A percentile compares a stretch with the other conserved stretches of the same genome.
Evolutionary conservation across 192 early-diverging fungal genomes (phyloP).

Genomic region (Chytriomyces confervae): DNA sequence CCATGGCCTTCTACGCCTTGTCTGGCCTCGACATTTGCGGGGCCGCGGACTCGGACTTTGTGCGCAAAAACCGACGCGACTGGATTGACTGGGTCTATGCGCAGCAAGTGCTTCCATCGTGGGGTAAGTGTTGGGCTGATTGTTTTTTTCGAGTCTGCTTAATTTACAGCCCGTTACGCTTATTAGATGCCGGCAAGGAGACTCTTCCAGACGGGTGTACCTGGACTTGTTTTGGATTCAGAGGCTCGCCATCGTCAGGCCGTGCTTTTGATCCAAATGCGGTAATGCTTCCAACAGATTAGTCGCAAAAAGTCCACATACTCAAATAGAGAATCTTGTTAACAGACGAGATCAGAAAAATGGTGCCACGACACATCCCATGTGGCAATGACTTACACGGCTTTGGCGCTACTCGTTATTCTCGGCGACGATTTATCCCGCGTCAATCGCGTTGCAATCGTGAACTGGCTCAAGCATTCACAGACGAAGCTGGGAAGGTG

Average conservation of each 20-base stretch:
- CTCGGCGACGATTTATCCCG: constrained; percentile 89
- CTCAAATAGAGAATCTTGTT: background rate
- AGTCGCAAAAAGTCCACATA: too few species aligned
- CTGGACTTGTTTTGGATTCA: constrained; percentile 65
- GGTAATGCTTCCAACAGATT: constrained; percentile 38
- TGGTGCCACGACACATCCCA: constrained; percentile 38
- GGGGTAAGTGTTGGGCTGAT: constrained; percentile 13
- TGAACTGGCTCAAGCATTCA: constrained; percentile 61
- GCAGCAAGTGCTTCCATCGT: constrained; percentile 68
- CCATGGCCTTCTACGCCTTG: constrained; percentile 82
- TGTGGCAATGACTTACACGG: constrained; percentile 86
- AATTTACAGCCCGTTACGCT: background rate
- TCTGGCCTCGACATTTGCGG: constrained; percentile 82
- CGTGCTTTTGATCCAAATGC: constrained; percentile 51
- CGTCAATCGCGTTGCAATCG: constrained; percentile 75
- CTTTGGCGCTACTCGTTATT: constrained; percentile 75
- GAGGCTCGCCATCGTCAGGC: constrained; percentile 74
- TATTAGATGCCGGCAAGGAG: background rate
- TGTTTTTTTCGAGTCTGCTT: constrained; percentile 27
- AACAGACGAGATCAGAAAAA: constrained; percentile 16
- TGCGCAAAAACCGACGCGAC: constrained; percentile 58
- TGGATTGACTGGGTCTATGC: constrained; percentile 98
- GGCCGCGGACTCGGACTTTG: constrained; percentile 60
- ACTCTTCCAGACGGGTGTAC: background rate
- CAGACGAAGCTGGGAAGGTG: constrained; percentile 82